phyloP scores from a whole-genome alignment of 169 alveolate species.

The Plasmodium ovale region DNA sequence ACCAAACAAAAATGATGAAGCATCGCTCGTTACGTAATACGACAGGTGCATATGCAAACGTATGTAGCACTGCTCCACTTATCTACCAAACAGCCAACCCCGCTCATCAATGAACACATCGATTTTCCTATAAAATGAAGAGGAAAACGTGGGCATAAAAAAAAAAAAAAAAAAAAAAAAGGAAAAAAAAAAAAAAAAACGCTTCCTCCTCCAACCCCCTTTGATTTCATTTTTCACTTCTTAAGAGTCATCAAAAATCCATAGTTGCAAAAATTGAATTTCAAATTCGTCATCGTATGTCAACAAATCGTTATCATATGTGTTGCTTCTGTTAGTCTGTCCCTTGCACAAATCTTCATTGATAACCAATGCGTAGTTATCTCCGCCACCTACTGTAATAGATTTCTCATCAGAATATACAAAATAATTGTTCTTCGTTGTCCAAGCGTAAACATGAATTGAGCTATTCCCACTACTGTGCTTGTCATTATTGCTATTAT shows the following conservation, averaged over 20 bases:
- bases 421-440: conserved; percentile 81
- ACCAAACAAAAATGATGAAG: conserved; percentile 22
- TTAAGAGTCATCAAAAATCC: conserved; percentile 73
- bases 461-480: neutral
- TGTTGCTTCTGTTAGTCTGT: conserved; percentile 79
- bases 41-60: no score
- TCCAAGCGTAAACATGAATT: conserved; percentile 84
- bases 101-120: no score
- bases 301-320: conserved; percentile 78
- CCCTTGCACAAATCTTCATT: conserved; percentile 84
- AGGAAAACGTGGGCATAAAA: neutral
- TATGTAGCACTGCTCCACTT: no score
- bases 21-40: no score
- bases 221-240: neutral
- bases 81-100: no score
- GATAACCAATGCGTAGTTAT: conserved; percentile 82
- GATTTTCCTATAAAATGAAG: neutral
- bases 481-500: conserved; percentile 5
- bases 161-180: neutral
- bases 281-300: conserved; percentile 75
- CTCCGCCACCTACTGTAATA: conserved; percentile 88
- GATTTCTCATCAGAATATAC: conserved; percentile 82
- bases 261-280: conserved; percentile 71
- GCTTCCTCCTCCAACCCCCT: neutral
- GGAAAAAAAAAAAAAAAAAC: no score